Conservation (phyloP, 441 rosid species). For the Populus trichocarpa region DNA sequence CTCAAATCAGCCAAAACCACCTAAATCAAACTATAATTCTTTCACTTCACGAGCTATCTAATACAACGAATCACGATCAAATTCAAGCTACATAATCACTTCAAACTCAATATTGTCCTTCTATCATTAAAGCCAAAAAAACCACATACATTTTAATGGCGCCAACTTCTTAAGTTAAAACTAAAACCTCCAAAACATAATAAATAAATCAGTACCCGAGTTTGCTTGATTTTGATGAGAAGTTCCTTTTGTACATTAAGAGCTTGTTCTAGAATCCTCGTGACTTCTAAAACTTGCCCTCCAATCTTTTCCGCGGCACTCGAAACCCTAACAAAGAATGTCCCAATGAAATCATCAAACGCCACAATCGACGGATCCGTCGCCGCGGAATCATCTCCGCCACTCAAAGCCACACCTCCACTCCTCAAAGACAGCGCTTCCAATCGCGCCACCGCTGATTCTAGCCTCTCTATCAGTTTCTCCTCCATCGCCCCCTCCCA, state of each 20-base stretch:
- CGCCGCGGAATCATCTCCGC: constrained; percentile 11
- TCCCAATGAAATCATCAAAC: constrained; percentile 58
- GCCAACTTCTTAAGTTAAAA: background rate
- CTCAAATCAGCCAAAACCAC: background rate
- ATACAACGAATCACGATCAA: background rate
- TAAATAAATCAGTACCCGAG: constrained; percentile 38
- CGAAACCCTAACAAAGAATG: constrained; percentile 52
- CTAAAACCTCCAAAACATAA: background rate
- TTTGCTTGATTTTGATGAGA: constrained; percentile 58
- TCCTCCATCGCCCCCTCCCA: constrained; percentile 54
- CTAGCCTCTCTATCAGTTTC: constrained; percentile 68
- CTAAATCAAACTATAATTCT: background rate
- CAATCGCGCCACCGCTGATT: constrained; percentile 72
- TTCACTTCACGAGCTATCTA: background rate
- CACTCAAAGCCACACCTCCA: constrained; percentile 21
- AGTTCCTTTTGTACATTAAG: constrained; percentile 62
- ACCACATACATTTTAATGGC: background rate
- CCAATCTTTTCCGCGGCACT: constrained; percentile 84
- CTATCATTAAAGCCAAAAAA: background rate
- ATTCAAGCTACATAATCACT: background rate
- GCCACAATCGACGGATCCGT: constrained; percentile 77
- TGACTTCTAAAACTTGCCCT: constrained; percentile 73
- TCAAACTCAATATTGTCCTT: background rate
- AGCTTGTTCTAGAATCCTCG: constrained; percentile 65
- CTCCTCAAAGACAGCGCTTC: constrained; percentile 47